Evolutionary conservation across 1,139 yeast species (phyloP).

Genomic region (Nakaseomyces nivariensis): DNA sequence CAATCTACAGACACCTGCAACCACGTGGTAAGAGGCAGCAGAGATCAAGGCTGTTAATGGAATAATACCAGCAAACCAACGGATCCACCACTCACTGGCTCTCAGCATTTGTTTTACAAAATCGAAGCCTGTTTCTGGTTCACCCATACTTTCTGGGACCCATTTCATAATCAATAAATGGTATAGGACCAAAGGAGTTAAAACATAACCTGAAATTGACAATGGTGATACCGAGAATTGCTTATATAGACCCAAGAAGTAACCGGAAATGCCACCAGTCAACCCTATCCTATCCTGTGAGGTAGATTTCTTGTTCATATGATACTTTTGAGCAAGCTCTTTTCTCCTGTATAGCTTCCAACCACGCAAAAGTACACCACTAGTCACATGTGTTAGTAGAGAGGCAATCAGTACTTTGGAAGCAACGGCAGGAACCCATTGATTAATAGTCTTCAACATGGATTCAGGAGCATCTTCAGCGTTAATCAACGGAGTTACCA

Average conservation of each 20-base stretch:
- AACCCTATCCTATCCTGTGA: slow-evolving; percentile 18
- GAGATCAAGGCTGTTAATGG: slow-evolving; percentile 17
- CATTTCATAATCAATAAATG: slow-evolving; percentile 19
- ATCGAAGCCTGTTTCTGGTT: slow-evolving; percentile 8
- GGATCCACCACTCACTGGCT: slow-evolving; percentile 12
- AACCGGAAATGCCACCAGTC: slow-evolving; percentile 21
- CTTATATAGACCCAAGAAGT: slow-evolving; percentile 16
- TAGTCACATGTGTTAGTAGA: slow-evolving; percentile 11
- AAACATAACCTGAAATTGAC: slow-evolving; percentile 17
- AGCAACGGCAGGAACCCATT: slow-evolving; percentile 15
- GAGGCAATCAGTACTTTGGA: slow-evolving; percentile 11
- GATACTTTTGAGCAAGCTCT: background rate
- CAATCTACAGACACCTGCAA: slow-evolving; percentile 18
- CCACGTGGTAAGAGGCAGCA: slow-evolving; percentile 19
- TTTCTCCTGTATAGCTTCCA: slow-evolving; percentile 8
- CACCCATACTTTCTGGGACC: slow-evolving; percentile 10
- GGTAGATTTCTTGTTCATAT: slow-evolving; percentile 2
- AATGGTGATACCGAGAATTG: slow-evolving; percentile 15
- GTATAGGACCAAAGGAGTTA: slow-evolving; percentile 16
- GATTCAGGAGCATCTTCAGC: slow-evolving; percentile 20
- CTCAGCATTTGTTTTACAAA: slow-evolving; percentile 20
- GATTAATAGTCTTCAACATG: slow-evolving; percentile 19
- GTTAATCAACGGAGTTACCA: slow-evolving; percentile 15
- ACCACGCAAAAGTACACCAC: slow-evolving; percentile 14
- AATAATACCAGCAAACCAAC: slow-evolving; percentile 17